Evolutionary conservation across 2,329 filamentous ascomycete genomes (phyloP), one percentile per base, ranked within the genome.

Genomic region (Scortechinia acanthostroma): DNA sequence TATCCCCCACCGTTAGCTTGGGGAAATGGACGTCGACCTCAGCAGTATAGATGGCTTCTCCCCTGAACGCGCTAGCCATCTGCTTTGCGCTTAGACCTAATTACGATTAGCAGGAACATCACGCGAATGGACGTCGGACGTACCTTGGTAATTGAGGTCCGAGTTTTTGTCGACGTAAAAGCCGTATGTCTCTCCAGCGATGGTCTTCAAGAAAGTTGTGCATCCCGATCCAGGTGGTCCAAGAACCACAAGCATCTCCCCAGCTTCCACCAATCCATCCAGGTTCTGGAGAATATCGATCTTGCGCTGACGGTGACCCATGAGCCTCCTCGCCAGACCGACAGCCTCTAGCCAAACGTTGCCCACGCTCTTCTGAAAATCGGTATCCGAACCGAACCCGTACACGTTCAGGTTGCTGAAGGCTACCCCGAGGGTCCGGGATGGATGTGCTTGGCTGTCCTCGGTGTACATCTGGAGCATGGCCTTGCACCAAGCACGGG

Each of bases 191-290:
- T 83, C 77, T 43, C 80, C 79, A 4, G 78, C 71, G 43, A 84
- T 67, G 0, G 78, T 80, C 56, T 84, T 85, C 42, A 87, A 64
- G 50, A 87, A 79, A 0, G 83, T 86, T 6, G 81, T 80, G 52
- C 83, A 88, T n/a, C 77, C 77, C 1, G 59, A 55, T 2, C 65
- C 65, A 2, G 77, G 75, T 37, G 73, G 73, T 10, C 76, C 75
- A 2, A 80, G 66, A 5, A 79, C 75, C 15, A 76, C 68, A 21
- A 78, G 59, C 69, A 79, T 73, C 62, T 80, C 76, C 14, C 76
- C 75, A 22, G 59, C 64, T 49, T 73, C 60, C 2, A 78, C 67
- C 1, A 77, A 45, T n/a, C 74, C 74, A 46, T 77, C 72, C 19
- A 74, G 61, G 44, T 69, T 61, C 43, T 62, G 58, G n/a, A 78